phyloP scores from a whole-genome alignment of 2,329 filamentous ascomycete species.

The Alternaria ethzedia region DNA sequence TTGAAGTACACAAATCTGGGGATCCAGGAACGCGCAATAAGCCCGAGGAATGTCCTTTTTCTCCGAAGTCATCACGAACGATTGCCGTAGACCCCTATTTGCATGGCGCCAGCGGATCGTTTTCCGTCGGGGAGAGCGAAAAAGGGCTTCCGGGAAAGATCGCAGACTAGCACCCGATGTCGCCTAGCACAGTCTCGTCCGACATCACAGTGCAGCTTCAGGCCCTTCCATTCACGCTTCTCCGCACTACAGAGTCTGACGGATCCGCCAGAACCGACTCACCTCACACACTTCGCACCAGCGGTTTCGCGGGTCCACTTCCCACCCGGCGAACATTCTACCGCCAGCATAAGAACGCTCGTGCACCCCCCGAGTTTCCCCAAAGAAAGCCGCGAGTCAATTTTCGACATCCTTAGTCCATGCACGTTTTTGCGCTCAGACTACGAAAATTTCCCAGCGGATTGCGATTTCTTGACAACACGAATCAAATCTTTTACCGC shows the following conservation, averaged over 20 bases:
- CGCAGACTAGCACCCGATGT: conserved; percentile 2
- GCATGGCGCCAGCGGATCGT: conserved; percentile 11
- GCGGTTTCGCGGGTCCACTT: conserved; percentile 13
- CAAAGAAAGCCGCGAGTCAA: conserved; percentile 17
- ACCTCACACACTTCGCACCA: conserved; percentile 5
- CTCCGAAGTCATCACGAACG: conserved; percentile 25
- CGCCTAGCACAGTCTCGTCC: conserved; percentile 14
- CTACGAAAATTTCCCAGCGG: conserved; percentile 19
- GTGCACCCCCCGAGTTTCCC: conserved; percentile 24
- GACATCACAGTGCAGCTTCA: conserved; percentile 27
- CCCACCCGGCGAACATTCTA: conserved; percentile 14
- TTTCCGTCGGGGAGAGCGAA: conserved; percentile 28
- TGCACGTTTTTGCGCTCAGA: conserved; percentile 17
- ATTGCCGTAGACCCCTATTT: conserved; percentile 18
- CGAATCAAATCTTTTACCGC: conserved; percentile 22
- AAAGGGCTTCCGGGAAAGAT: conserved; percentile 12
- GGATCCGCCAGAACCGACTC: conserved; percentile 20
- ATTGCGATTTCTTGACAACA: conserved; percentile 26
- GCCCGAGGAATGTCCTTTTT: conserved; percentile 28
- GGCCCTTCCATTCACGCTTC: conserved; percentile 18
- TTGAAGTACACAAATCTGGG: conserved; percentile 1
- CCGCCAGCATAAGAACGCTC: conserved; percentile 28
- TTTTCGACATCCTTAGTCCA: conserved; percentile 6
- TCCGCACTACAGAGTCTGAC: conserved; percentile 24
- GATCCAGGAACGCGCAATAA: neutral